Evolutionary conservation across 2,329 filamentous ascomycete species (phyloP), one percentile per base, ranked within the genome.

Genomic region (Colletotrichum tropicicola): DNA sequence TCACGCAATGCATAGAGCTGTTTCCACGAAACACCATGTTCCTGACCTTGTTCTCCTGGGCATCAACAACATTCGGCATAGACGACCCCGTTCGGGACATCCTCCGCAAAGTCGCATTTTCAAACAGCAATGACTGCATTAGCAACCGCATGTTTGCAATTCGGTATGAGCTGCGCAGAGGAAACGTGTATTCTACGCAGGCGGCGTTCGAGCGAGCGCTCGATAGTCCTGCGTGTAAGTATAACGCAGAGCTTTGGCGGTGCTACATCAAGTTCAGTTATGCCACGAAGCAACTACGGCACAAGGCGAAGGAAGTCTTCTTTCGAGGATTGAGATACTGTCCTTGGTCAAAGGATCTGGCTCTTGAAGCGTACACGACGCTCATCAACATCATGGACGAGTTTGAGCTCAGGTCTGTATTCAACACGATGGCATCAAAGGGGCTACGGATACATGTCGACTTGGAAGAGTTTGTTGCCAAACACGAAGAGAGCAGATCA

Each of bases 21-120:
- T 97, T 94, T 73, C 93, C 94, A 0, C 82, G 83, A 51, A 98
- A 97, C 78, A 92, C 89, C 2, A 83, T 93, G 6, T 90, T 98
- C 66, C 83, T 97, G 1, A 82, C 86, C 1, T 79, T 96, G 0
- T 91, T 91, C 68, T 85, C 89, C n/a, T 92, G 90, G 82, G 89
- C 92, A 67, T 90, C 95, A 73, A 83, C 88, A 2, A 87, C 90
- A 7, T 87, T 93, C 44, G 86, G 90, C 23, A 85, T 96, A 57
- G 87, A 93, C 66, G 92, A 97, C 70, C 91, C 92, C 17, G 87
- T 97, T 19, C 88, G 92, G n/a, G 82, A 85, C 6, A 78, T 92
- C 8, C 79, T 94, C 10, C 77, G 84, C 19, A 82, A 83, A 73
- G 84, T 84, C 72, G 76, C 88, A 0, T 75, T 85, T 3, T 68